Evolutionary conservation across 129 eudicot genomes (phyloP), one percentile per base, ranked within the genome.

Genomic region (Escallonia herrerae): DNA sequence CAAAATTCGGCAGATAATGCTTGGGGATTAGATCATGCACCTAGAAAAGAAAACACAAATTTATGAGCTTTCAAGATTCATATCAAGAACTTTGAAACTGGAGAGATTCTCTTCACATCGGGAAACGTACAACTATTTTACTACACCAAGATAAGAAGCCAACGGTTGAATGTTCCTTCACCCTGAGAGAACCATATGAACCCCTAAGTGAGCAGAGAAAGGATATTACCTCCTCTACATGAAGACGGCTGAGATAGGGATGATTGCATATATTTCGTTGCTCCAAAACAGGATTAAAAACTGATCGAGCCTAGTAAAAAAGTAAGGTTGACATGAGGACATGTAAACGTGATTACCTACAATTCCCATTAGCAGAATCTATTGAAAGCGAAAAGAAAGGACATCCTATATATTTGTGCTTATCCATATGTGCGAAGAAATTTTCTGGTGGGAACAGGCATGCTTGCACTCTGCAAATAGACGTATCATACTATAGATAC

Each of bases 231-330:
- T 93, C 91, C 58, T 93, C 98, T 40, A 79, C 82, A 77, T 93
- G 98, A 77, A 93, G 96, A 65, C 88, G 98, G 80, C 98, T 88
- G 73, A 93, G 88, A 80, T 93, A 93, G 59, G 98, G 98, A 77
- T 93, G 98, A 79, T 93, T 93, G 80, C 98, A 93, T 63, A 93
- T 93, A 72, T 93, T 93, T 49, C 98, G 90, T 42, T 88, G 89
- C 76, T 93, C 96, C 91, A 93, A 87, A 46, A 93, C 98, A 22
- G 96, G 77, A 74, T 93, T 93, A 77, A 88, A 96, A 72, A 93
- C 95, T 10, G 97, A 58, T 22, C 90, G 82, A 77, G 81, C 82
- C 98, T 93, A 75, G 22, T 40, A 46, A 74, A 76, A 74, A 1
- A 67, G 51, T 6, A 54, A 62, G 8, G 38, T 60, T 65, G 55